Base-by-base conservation (phyloP, 345 rosid genomes). In the Eucalyptus leucophloia region DNA sequence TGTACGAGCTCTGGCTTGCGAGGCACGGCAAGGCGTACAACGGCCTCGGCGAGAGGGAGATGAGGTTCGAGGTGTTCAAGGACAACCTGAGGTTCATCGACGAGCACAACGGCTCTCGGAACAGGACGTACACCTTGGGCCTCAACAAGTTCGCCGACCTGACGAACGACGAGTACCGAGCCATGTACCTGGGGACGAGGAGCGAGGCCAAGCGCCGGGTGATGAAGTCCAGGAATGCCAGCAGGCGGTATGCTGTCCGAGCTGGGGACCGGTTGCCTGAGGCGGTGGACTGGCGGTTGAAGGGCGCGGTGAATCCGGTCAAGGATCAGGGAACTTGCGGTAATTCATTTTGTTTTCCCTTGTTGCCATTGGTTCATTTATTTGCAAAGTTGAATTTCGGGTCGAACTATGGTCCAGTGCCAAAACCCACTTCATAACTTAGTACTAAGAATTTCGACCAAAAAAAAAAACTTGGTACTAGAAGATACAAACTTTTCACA, bases 311-410 rank as follows among this genome's bases (percentile, higher is more conserved):
- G 32, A 90, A 24, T 65, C 90, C 86, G 4, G 93, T 94, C 91
- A 94, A 94, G 88, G 93, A 94, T 49, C 94, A 94, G 50, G 94
- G 95, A 44, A 82, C 89, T 34, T 92, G 94, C 24, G 95, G 95
- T 94, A 37, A 87, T 91, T 47, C 44, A 44, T 42, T 28, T 23
- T 77, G 24, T 34, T 9, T n/a, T 49, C 7, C 49, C 24, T 24
- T 49, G 26, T 32, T 7, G 53, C 24, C 26, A 62, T 32, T 42
- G 50, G 23, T 50, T 24, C 45, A 28, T 50, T 72, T 30, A 62
- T 23, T 21, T 49, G 50, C 24, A 54, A 86, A 12, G n/a, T 42
- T 51, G 44, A 30, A 9, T 4, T 1, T 47, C 30, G n/a, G 72
- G 37, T 54, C 12, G 18, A 15, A 15, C 19, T 40, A 47, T 37